A percentile compares a stretch with the other conserved stretches of the same genome.
Conservation (phyloP, 805 yeast genomes). For the Kodamaea restingae region DNA sequence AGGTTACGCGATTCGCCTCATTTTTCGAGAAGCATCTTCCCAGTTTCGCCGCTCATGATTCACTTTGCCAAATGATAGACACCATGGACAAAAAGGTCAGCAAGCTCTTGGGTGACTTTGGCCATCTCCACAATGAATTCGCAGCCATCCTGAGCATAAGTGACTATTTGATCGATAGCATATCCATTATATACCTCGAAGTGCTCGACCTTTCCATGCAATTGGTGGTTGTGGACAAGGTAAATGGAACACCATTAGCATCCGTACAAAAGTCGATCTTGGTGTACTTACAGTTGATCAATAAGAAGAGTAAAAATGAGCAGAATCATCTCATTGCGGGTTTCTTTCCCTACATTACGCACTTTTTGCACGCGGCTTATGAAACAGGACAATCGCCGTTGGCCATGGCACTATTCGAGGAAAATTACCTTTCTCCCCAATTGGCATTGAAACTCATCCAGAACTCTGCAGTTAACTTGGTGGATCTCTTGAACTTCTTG, state of each 20-base stretch:
- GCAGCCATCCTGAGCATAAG: neutral
- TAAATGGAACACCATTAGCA: neutral
- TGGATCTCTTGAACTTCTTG: slow-evolving; percentile 22
- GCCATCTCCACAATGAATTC: slow-evolving; percentile 3
- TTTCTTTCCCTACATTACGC: slow-evolving; percentile 15
- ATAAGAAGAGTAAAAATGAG: slow-evolving; percentile 11
- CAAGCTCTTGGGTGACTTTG: slow-evolving; percentile 5
- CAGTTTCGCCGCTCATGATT: slow-evolving; percentile 7
- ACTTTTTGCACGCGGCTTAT: slow-evolving; percentile 17
- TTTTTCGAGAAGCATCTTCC: slow-evolving; percentile 7
- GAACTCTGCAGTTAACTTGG: slow-evolving; percentile 12
- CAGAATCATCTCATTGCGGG: slow-evolving; percentile 3
- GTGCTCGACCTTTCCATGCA: slow-evolving; percentile 12
- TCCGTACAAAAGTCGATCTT: slow-evolving; percentile 7
- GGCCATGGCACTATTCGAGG: slow-evolving; percentile 13
- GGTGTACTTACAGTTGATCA: slow-evolving; percentile 6
- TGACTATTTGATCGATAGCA: slow-evolving; percentile 2
- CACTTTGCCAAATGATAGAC: slow-evolving; percentile 2
- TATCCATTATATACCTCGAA: slow-evolving; percentile 5
- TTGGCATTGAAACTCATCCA: slow-evolving; percentile 18
- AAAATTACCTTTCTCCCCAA: slow-evolving; percentile 17
- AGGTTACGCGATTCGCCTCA: slow-evolving; percentile 8
- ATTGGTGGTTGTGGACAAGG: slow-evolving; percentile 10
- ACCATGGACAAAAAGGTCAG: slow-evolving; percentile 6
- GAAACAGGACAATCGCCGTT: slow-evolving; percentile 16